Base-by-base conservation (phyloP, 2,329 filamentous ascomycete species). In the Botrytis squamosa region DNA sequence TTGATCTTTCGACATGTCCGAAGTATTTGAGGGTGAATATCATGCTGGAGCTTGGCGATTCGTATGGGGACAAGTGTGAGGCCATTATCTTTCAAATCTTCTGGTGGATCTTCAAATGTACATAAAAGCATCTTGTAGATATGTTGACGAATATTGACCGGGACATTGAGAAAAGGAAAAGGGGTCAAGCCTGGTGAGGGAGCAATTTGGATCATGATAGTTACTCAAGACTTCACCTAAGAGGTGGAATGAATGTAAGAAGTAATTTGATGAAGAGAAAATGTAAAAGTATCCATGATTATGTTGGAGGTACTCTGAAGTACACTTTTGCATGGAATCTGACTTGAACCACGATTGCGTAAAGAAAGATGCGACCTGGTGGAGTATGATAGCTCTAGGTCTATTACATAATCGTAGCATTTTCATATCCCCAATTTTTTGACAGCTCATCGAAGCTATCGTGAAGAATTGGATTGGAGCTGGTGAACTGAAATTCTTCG, bases 1-100 rank as follows among this genome's bases (percentile, higher is more conserved):
- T 65, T 44, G n/a, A 65, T 65, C 62, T 64, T 64, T 65, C n/a
- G 62, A 46, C 40, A 46, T 7, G 62, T 65, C n/a, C 62, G 62
- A 65, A 46, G 62, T 33, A 65, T 46, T 18, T 65, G 62, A 33
- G 62, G 62, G 40, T 65, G 18, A 22, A 65, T 65, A 46, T 46
- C 62, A 29, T 65, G 62, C 20, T 65, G 62, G 18, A 33, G 62
- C 62, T 46, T 46, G 18, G 40, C 46, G 40, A 65, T 64, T 46
- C 62, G 62, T 33, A 64, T 44, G 18, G 40, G 62, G n/a, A 65
- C 20, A 29, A 44, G 8, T 14, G 62, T 46, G 33, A 10, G 46
- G 18, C 62, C 40, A 9, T 46, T 65, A 18, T 65, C 62, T 22
- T 7, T 46, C 8, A 44, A 12, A 46, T 22, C 14, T 33, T 46